Evolutionary conservation across 2,329 filamentous ascomycete species (phyloP).

Genomic region (Beauveria rudraprayagi): DNA sequence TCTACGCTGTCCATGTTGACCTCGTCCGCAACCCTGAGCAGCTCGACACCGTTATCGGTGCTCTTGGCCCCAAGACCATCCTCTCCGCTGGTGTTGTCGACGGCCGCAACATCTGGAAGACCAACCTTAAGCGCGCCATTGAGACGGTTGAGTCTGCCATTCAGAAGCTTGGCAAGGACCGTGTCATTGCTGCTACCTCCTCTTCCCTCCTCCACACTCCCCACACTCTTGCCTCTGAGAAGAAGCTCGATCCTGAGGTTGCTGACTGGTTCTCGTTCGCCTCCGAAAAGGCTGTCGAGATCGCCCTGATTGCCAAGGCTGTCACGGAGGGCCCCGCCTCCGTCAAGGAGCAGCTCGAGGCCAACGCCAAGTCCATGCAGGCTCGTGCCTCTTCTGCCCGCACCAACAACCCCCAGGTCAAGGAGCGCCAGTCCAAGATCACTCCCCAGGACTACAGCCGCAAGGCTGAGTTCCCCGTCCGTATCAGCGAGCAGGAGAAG

Average conservation of each 20-base stretch:
- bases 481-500: constrained; percentile 83
- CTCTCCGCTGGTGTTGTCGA: constrained; percentile 96
- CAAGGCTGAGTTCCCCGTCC: constrained; percentile 77
- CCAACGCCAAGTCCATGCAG: constrained; percentile 91
- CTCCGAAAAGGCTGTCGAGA: constrained; percentile 84
- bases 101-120: constrained; percentile 99
- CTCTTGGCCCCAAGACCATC: constrained; percentile 80
- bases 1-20: constrained; percentile 87
- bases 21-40: constrained; percentile 98
- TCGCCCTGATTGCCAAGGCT: constrained; percentile 92
- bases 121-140: constrained; percentile 93
- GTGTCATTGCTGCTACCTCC: constrained; percentile 93
- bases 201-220: constrained; percentile 97
- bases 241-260: constrained; percentile 92
- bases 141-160: constrained; percentile 83
- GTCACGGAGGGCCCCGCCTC: constrained; percentile 85
- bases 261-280: constrained; percentile 99
- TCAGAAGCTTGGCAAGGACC: constrained; percentile 93
- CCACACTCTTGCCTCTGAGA: constrained; percentile 96
- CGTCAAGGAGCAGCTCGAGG: constrained; percentile 83
- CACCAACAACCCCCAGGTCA: constrained; percentile 96
- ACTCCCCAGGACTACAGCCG: constrained; percentile 81
- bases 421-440: constrained; percentile 89
- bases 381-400: constrained; percentile 84
- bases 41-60: constrained; percentile 73